phyloP scores from a whole-genome alignment of 225 moss, liverwort and hornwort genomes.

The Polytrichum formosum region DNA sequence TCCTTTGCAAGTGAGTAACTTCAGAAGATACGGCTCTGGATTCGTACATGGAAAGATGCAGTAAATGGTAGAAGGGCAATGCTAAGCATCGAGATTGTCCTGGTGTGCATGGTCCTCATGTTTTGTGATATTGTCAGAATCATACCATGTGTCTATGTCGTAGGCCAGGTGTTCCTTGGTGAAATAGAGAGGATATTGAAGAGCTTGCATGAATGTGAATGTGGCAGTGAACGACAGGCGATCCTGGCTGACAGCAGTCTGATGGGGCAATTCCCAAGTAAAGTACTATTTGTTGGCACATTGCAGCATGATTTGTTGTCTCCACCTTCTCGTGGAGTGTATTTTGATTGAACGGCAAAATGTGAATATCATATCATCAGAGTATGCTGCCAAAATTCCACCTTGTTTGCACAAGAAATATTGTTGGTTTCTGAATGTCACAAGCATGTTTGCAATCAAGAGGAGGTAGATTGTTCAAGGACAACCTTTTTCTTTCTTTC shows the following conservation, averaged over 20 bases:
- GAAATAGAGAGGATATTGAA: slow-evolving; percentile 20
- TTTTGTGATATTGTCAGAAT: not conserved
- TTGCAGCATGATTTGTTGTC: no score
- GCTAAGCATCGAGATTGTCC: not conserved
- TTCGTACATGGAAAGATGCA: not conserved
- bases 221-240: slow-evolving; percentile 52
- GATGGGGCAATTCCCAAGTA: slow-evolving; percentile 23
- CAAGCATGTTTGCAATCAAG: no score
- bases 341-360: no score
- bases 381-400: no score
- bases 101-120: not conserved
- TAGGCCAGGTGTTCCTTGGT: no score
- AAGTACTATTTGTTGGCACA: not conserved
- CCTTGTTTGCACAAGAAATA: no score
- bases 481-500: no score
- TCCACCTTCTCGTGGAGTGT: no score
- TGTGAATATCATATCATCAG: no score
- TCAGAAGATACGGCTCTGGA: not conserved
- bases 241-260: slow-evolving; percentile 19
- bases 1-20: not conserved
- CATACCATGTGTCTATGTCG: not conserved
- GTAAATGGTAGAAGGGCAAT: not conserved
- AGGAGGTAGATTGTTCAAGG: no score
- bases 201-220: slow-evolving; percentile 29
- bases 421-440: no score